Evolutionary conservation across 495 filamentous ascomycete genomes (phyloP), one percentile per base, ranked within the genome.

Genomic region (Chaetomidium leptoderma): DNA sequence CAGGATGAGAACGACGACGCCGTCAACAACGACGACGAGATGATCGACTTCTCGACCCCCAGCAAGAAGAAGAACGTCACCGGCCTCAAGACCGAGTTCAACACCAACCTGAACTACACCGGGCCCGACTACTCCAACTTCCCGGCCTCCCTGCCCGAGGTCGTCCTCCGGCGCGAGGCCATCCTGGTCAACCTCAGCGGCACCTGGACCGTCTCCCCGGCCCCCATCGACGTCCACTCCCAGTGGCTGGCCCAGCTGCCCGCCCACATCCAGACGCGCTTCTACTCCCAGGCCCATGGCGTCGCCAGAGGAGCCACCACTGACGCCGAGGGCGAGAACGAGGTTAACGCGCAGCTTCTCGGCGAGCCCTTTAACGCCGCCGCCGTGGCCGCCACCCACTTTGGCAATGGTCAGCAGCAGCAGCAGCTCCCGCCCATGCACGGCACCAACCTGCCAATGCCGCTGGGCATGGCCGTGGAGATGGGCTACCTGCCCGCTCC

Each of bases 131-230:
- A 61, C 8, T 63, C 72, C 24, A 69, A 65, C 36, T 78, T 76
- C 57, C 70, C 68, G 3, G 71, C 71, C 13, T 70, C 71, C 55
- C 66, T 70, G 2, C 74, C 74, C 13, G 59, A 74, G 29, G 60
- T 65, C 3, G 66, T 66, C 19, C 68, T 73, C 50, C 69, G 67
- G 35, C 54, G 52, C 29, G 63, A 72, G n/a, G 66, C 59, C 21
- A 74, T 72, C 47, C 66, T 76, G 35, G 60, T 77, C 6, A 66
- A 72, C 6, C 66, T 76, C 51, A 74, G 73, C 57, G 74, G 76
- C 47, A 72, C 72, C 55, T 78, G 75, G 75, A 63, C 75, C 36
- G 60, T 72, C 17, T 71, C 75, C 43, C 45, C 62, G 19, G 50
- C 60, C 0, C 11, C 39, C 27, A 6, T n/a, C 5, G 26, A 35